Conservation (phyloP, 495 filamentous ascomycete genomes). For the Tuber microsphaerosporum region DNA sequence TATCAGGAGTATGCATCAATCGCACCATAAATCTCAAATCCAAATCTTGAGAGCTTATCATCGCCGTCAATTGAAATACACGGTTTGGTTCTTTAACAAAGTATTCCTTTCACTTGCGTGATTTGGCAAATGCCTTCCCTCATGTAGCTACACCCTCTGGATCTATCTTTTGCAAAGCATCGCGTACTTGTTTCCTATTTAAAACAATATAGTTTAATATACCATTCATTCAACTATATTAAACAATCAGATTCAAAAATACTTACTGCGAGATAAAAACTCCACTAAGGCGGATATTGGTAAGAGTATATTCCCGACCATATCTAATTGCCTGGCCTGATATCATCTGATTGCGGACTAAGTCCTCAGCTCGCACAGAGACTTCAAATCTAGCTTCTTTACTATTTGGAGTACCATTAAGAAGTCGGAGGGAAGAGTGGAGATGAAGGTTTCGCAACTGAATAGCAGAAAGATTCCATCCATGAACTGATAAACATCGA, state of each 20-base stretch:
- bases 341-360: too few relatives aligned
- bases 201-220: too few relatives aligned
- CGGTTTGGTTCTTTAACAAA: constrained; percentile 5
- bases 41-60: constrained; percentile 15
- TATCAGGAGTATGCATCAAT: constrained; percentile 20
- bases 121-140: neutral
- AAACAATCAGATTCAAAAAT: too few relatives aligned
- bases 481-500: neutral
- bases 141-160: neutral
- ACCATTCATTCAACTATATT: too few relatives aligned
- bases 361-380: too few relatives aligned
- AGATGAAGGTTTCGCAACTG: neutral
- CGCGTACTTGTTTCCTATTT: neutral
- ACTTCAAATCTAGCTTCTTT: too few relatives aligned
- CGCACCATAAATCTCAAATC: constrained; percentile 18
- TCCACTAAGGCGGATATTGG: too few relatives aligned
- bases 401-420: too few relatives aligned
- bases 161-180: neutral
- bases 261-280: too few relatives aligned
- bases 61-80: constrained; percentile 6
- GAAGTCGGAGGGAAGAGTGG: neutral
- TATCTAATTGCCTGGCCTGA: too few relatives aligned
- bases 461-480: neutral
- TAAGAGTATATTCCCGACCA: too few relatives aligned
- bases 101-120: neutral